Percentiles rank a stretch among this genome's conserved stretches.
These are phyloP conservation scores for Eleusine coracana DNA, from an alignment of 176 grass and related monocot genomes.

Conservation along the genomic window DNA sequence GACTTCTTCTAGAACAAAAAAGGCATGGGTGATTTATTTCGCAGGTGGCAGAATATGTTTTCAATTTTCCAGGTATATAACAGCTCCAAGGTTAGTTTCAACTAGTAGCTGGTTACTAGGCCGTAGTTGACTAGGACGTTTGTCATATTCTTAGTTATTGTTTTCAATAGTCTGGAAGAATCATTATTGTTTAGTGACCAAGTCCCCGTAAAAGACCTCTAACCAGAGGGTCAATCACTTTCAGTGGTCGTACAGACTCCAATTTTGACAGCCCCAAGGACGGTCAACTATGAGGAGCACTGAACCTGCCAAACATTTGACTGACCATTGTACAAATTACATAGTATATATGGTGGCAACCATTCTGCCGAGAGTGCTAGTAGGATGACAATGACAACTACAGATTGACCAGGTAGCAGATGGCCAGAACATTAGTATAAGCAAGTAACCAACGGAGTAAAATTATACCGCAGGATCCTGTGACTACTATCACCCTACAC, in stretches of 20 bases:
- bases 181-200: background rate
- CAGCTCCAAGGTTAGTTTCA: slow-evolving; percentile 2
- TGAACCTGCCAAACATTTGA: slow-evolving; percentile 56
- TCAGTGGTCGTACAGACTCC: slow-evolving; percentile 8
- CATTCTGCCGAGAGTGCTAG: background rate
- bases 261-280: slow-evolving; percentile 20
- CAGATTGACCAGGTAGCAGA: background rate
- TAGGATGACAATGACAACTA: slow-evolving; percentile 30
- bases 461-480: background rate
- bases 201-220: background rate
- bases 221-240: slow-evolving; percentile 6
- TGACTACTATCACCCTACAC: background rate
- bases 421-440: background rate
- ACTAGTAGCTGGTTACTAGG: slow-evolving; percentile 5
- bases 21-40: background rate
- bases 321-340: slow-evolving; percentile 27
- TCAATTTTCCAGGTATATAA: slow-evolving; percentile 1
- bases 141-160: background rate
- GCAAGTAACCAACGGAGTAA: background rate
- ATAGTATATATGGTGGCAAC: background rate
- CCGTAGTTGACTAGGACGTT: background rate
- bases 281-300: slow-evolving; percentile 34
- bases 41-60: background rate
- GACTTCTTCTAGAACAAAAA: background rate
- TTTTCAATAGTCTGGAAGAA: background rate